A percentile compares a stretch with the other conserved stretches of the same genome.
Conservation (phyloP, 495 filamentous ascomycete species). For the Aspergillus saccharolyticus region DNA sequence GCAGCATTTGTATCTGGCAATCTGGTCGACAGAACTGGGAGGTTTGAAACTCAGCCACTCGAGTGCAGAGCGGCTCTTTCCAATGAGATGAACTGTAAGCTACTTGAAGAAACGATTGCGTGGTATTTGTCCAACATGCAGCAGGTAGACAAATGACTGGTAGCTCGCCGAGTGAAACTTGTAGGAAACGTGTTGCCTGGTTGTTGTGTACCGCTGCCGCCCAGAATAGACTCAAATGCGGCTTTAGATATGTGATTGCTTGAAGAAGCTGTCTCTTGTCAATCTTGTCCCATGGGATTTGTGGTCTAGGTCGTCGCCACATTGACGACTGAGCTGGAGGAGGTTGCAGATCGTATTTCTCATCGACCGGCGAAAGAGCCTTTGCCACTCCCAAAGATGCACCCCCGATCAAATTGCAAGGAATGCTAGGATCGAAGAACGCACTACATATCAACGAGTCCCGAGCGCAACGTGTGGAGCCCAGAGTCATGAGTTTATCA, state of each 20-base stretch:
- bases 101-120: not conserved
- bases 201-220: conserved; percentile 6
- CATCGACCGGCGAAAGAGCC: conserved; percentile 2
- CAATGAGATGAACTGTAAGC: not conserved
- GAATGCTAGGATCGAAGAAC: conserved; percentile 19
- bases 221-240: conserved; percentile 14
- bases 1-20: not conserved
- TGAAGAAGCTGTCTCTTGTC: conserved; percentile 3
- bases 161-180: not conserved
- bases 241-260: conserved; percentile 3
- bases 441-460: conserved; percentile 20
- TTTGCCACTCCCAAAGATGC: conserved; percentile 11
- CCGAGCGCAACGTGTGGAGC: conserved; percentile 12
- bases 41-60: not conserved
- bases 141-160: not conserved
- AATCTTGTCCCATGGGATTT: not conserved
- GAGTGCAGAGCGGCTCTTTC: not conserved
- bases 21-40: not conserved
- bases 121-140: not conserved
- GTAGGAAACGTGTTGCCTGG: conserved; percentile 1
- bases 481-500: conserved; percentile 16
- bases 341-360: not conserved
- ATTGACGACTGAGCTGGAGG: too few relatives aligned
- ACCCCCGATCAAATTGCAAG: conserved; percentile 19
- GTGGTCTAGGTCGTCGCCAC: not conserved